phyloP scores from a whole-genome alignment of 2,329 filamentous ascomycete species.

The Ceratocystis ficicola region DNA sequence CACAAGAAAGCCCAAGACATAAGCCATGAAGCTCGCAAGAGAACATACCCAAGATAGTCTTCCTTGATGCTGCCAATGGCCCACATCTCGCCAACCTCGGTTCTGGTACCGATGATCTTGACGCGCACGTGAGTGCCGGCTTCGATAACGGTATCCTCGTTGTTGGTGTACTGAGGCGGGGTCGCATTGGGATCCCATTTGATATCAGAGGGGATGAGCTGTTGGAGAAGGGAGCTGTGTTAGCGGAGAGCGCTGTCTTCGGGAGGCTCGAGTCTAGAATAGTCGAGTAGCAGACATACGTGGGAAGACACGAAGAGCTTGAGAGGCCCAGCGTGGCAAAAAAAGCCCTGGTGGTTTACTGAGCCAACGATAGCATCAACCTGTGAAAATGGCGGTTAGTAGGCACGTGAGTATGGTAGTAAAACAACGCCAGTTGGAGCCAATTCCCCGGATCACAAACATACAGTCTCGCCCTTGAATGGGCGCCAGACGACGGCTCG shows the following conservation, averaged over 20 bases:
- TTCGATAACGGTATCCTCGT: conserved; percentile 86
- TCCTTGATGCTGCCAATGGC: conserved; percentile 96
- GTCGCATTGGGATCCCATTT: conserved; percentile 93
- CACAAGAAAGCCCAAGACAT: background rate
- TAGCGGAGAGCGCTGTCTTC: conserved; percentile 22
- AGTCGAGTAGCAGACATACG: conserved; percentile 39
- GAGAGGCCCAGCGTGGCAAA: conserved; percentile 67
- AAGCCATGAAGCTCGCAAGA: background rate
- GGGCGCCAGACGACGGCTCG: conserved; percentile 95
- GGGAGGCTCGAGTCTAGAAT: background rate
- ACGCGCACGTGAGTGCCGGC: conserved; percentile 85
- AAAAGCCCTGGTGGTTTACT: conserved; percentile 87
- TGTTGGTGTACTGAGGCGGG: conserved; percentile 92
- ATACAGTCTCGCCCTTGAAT: conserved; percentile 94
- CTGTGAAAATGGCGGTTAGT: conserved; percentile 34
- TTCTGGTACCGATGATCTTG: conserved; percentile 86
- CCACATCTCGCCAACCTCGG: conserved; percentile 89
- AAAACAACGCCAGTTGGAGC: too few species aligned
- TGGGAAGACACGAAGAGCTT: conserved; percentile 69
- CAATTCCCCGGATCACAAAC: conserved; percentile 26
- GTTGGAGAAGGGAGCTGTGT: conserved; percentile 25
- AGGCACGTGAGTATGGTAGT: background rate
- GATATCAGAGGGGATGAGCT: conserved; percentile 86
- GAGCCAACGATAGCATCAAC: conserved; percentile 88
- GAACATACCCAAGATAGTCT: conserved; percentile 52